Percentiles rank a stretch among this genome's conserved stretches.
These are phyloP conservation scores for Fraxinus velutina DNA, from an alignment of 305 asterid genomes.

Conservation along the genomic window DNA sequence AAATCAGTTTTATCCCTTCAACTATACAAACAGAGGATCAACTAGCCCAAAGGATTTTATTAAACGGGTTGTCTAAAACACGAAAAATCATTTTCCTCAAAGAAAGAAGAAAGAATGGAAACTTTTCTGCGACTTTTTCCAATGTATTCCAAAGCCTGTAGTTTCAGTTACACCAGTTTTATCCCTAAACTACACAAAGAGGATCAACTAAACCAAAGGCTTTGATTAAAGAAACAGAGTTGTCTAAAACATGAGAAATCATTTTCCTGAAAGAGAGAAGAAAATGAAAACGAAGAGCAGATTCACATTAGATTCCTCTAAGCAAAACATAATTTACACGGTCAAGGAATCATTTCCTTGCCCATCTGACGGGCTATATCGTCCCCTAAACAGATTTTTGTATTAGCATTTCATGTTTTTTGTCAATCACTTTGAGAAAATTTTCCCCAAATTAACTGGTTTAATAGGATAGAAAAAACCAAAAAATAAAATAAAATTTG, in stretches of 20 bases:
- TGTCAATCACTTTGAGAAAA: background rate
- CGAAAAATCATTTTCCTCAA: background rate
- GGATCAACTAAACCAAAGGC: background rate
- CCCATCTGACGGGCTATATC: background rate
- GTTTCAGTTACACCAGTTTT: constrained; percentile 7
- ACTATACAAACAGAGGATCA: background rate
- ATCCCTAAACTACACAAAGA: background rate
- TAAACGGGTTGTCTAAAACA: background rate
- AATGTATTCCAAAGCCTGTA: constrained; percentile 73
- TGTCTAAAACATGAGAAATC: background rate
- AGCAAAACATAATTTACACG: background rate
- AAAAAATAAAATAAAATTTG: background rate
- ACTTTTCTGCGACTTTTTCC: constrained; percentile 65
- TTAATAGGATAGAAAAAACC: background rate
- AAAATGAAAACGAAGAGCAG: background rate
- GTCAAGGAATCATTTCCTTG: background rate
- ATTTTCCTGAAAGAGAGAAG: background rate
- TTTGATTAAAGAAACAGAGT: background rate
- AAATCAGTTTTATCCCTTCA: background rate
- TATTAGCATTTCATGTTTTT: background rate
- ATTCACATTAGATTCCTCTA: background rate
- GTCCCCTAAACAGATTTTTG: background rate
- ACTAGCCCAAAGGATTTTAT: background rate
- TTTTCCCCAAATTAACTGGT: background rate
- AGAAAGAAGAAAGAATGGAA: background rate